phyloP scores from a whole-genome alignment of 441 rosid genomes.

The Corymbia citriodora region DNA sequence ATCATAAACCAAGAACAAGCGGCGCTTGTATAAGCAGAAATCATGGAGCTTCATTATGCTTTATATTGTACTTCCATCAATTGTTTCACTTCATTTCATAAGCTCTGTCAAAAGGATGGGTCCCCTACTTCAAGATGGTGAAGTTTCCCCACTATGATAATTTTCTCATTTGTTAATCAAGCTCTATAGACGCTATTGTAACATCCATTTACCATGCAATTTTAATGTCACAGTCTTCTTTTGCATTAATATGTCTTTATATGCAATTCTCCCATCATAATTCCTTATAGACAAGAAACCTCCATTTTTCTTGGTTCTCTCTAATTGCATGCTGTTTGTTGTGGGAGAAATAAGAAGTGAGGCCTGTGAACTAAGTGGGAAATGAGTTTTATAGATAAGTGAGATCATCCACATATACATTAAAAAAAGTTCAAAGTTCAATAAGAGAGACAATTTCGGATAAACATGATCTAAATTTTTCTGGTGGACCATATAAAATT shows the following conservation, averaged over 20 bases:
- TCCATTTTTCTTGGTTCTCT: neutral
- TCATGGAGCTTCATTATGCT: neutral
- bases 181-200: neutral
- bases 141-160: neutral
- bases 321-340: neutral
- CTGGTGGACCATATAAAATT: neutral
- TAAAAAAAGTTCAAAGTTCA: neutral
- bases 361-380: neutral
- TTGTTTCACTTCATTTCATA: too few relatives aligned
- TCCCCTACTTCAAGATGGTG: neutral
- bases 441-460: neutral
- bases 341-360: neutral
- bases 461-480: rapidly evolving
- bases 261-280: neutral
- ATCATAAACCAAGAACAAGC: neutral
- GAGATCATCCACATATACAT: neutral
- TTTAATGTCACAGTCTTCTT: neutral
- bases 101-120: neutral
- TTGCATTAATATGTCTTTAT: neutral
- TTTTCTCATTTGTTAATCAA: neutral
- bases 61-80: rapidly evolving
- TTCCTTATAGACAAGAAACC: neutral
- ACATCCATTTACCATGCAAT: neutral
- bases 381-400: neutral
- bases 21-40: neutral